These are phyloP conservation scores for Ganoderma sinense DNA, from an alignment of 1,284 basidiomycete species.

Conservation along the genomic window DNA sequence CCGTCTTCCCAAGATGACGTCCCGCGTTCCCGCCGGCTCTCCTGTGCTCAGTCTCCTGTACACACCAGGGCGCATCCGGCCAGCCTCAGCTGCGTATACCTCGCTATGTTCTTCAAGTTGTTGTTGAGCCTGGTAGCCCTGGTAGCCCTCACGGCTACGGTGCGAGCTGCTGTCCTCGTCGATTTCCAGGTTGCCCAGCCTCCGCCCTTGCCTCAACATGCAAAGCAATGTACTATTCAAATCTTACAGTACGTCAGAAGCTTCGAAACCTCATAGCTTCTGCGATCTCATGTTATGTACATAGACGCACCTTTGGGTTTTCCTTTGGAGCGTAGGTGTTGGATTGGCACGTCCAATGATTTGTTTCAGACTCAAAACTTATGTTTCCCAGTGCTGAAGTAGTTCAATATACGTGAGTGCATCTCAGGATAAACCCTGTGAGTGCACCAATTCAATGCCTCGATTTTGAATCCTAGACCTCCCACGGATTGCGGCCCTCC, in stretches of 20 bases:
- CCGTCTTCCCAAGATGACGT: background rate
- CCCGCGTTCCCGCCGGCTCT: slow-evolving; percentile 7
- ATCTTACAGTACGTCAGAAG: slow-evolving; percentile 66
- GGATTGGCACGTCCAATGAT: background rate
- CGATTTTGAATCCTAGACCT: slow-evolving; percentile 52
- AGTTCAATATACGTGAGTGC: slow-evolving; percentile 65
- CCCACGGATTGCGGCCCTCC: slow-evolving; percentile 74
- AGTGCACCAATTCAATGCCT: background rate
- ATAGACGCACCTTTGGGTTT: slow-evolving; percentile 73
- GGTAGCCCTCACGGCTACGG: slow-evolving; percentile 26
- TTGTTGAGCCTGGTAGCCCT: slow-evolving; percentile 28
- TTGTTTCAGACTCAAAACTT: background rate
- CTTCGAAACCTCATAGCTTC: background rate
- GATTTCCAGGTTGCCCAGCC: slow-evolving; percentile 81
- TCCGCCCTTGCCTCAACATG: slow-evolving; percentile 63
- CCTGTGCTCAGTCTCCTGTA: background rate
- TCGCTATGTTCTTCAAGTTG: slow-evolving; percentile 23
- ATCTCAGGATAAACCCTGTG: background rate
- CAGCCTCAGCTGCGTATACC: background rate
- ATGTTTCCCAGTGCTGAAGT: slow-evolving; percentile 63
- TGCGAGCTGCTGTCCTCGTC: slow-evolving; percentile 55
- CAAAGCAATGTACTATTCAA: slow-evolving; percentile 67
- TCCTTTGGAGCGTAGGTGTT: slow-evolving; percentile 69
- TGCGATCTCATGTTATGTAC: slow-evolving; percentile 1
- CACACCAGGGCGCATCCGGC: background rate